Evolutionary conservation across 1,284 basidiomycete species (phyloP), one percentile per base, ranked within the genome.

Genomic region (Bjerkandera adusta): DNA sequence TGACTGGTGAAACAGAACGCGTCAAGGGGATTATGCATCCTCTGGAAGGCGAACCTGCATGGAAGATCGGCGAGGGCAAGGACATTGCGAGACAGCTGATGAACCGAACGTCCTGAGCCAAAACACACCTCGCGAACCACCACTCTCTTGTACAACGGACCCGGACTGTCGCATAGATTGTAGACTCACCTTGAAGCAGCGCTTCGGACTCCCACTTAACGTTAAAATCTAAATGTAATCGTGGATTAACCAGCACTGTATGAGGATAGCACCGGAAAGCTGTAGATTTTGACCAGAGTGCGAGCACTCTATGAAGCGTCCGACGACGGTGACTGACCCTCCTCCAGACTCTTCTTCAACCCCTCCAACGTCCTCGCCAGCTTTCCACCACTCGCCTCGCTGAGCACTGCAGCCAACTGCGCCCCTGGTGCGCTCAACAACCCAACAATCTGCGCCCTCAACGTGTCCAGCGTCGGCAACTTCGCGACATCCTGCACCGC

Each of bases 341-440:
- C 82, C 67, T 89, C 86, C 58, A 90, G 63, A 27, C 82, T 76
- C 66, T 82, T 83, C 69, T 81, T 83, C 57, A 89, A 71, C 0
- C 89, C 89, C 56, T 91, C 86, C 62, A 91, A 62, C 34, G 85
- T 86, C 69, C 88, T 75, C 48, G 83, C 81, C 59, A 91, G 59
- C 61, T 72, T 77, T 18, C 84, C 88, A 52, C 88, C 89, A 59
- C 82, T 75, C 44, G 87, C 89, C 66, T 86, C 76, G 52, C 77
- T 77, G 47, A 91, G 65, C 30, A 89, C 76, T 41, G 73, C 79
- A 2, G 83, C 79, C 24, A 91, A 66, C 64, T 89, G 86, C 44
- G 74, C 70, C 15, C 80, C 81, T 43, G 88, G 88, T 15, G 82
- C 72, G 49, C 81, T 84, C 51, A 92, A 62, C 63, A 92, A 53